A percentile compares a stretch with the other conserved stretches of the same genome.
Conservation (phyloP, 2,329 filamentous ascomycete species). For the Colletotrichum truncatum region DNA sequence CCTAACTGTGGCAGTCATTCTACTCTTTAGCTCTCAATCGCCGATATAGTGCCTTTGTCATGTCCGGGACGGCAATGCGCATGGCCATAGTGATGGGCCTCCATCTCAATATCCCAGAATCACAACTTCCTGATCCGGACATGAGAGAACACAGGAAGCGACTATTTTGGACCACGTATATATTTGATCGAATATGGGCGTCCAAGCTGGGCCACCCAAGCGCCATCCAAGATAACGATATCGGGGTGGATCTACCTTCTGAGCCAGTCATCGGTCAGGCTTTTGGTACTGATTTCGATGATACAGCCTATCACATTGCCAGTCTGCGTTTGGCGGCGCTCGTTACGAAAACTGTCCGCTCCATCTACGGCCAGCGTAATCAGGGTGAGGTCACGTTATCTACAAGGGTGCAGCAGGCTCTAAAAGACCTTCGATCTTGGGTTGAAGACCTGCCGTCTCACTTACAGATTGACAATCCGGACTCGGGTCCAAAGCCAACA, state of each 20-base stretch:
- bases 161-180: slow-evolving; percentile 54
- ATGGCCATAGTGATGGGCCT: slow-evolving; percentile 43
- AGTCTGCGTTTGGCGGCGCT: slow-evolving; percentile 48
- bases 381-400: slow-evolving; percentile 39
- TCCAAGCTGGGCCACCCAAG: slow-evolving; percentile 58
- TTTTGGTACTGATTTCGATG: slow-evolving; percentile 38
- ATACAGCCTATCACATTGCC: slow-evolving; percentile 41
- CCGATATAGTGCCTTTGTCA: slow-evolving; percentile 51
- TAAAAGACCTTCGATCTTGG: slow-evolving; percentile 43
- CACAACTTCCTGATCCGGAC: slow-evolving; percentile 46
- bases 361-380: slow-evolving; percentile 40
- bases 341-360: slow-evolving; percentile 37
- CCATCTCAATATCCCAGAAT: slow-evolving; percentile 36
- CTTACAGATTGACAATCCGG: slow-evolving; percentile 38
- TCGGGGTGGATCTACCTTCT: slow-evolving; percentile 52
- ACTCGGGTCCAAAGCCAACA: slow-evolving; percentile 37
- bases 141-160: slow-evolving; percentile 49
- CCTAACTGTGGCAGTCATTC: slow-evolving; percentile 43
- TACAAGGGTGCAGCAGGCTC: slow-evolving; percentile 42
- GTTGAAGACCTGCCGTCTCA: slow-evolving; percentile 41
- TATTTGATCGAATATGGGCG: slow-evolving; percentile 56
- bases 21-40: slow-evolving; percentile 55
- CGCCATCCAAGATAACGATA: slow-evolving; percentile 58
- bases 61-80: slow-evolving; percentile 54
- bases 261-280: slow-evolving; percentile 25